Percentiles rank a stretch among this genome's conserved stretches.
Conservation (phyloP, 139 green algal genomes). For the Coelastrella sp. region DNA sequence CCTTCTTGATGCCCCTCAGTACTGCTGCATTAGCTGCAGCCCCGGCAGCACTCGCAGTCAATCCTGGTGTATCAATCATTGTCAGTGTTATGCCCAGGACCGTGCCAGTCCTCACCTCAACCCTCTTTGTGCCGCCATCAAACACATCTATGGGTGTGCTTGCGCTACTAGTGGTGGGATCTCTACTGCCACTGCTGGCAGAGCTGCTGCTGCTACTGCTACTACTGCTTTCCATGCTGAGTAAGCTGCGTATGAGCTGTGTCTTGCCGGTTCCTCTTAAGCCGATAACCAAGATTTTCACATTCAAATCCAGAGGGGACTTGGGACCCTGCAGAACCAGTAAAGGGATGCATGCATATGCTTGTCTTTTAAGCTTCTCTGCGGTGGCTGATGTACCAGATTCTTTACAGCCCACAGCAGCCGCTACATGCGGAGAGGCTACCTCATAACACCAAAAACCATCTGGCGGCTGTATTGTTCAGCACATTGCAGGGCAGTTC, state of each 20-base stretch:
- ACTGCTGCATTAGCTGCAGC: constrained; percentile 48
- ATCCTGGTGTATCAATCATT: constrained; percentile 66
- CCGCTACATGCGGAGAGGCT: too few relatives aligned
- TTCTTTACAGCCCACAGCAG: too few relatives aligned
- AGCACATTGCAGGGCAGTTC: neutral
- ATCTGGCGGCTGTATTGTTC: too few relatives aligned
- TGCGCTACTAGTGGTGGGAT: neutral
- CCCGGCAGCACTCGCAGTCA: constrained; percentile 51
- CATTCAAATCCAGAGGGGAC: constrained; percentile 51
- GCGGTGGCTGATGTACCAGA: too few relatives aligned
- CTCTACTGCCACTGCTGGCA: constrained; percentile 10
- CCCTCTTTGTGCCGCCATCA: constrained; percentile 50
- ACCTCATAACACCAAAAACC: too few relatives aligned
- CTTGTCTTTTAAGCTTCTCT: too few relatives aligned
- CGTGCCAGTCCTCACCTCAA: constrained; percentile 42
- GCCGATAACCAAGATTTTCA: constrained; percentile 70
- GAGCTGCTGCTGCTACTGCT: constrained; percentile 11
- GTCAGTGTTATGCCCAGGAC: constrained; percentile 52
- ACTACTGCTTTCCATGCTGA: constrained; percentile 44
- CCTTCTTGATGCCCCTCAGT: constrained; percentile 53
- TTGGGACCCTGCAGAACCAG: constrained; percentile 22
- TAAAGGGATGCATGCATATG: too few relatives aligned
- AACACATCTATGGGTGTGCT: constrained; percentile 56
- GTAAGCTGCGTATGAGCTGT: constrained; percentile 63
- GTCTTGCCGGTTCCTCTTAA: constrained; percentile 68